Conservation (phyloP, 2,329 filamentous ascomycete genomes). For the Claviceps africana region DNA sequence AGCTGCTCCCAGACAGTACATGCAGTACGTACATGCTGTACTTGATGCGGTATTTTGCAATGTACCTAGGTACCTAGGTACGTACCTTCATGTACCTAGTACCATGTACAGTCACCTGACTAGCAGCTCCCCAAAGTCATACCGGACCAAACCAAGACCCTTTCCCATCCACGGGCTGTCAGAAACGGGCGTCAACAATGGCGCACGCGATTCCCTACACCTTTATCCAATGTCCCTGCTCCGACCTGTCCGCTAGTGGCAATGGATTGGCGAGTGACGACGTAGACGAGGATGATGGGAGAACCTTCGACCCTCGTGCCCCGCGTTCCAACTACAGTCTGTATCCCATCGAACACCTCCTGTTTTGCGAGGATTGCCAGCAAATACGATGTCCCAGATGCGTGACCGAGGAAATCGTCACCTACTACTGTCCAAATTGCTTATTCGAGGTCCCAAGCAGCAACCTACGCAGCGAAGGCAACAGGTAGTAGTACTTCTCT, state of each 20-base stretch:
- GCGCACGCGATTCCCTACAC: constrained; percentile 44
- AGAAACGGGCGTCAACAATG: constrained; percentile 22
- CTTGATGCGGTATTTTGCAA: no score
- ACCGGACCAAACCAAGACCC: not conserved
- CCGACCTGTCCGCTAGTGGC: constrained; percentile 28
- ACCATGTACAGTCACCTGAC: constrained; percentile 3
- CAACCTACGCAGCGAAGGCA: constrained; percentile 82
- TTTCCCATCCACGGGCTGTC: not conserved
- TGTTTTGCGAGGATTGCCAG: constrained; percentile 96
- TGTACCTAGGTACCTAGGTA: no score
- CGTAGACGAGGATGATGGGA: constrained; percentile 53
- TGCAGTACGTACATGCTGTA: no score
- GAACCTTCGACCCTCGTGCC: constrained; percentile 73
- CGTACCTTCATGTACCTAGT: no score
- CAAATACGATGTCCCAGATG: constrained; percentile 90
- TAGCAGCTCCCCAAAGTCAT: not conserved
- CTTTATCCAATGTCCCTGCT: constrained; percentile 54
- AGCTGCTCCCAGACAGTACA: no score
- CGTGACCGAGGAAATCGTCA: constrained; percentile 83
- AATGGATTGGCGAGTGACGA: constrained; percentile 16
- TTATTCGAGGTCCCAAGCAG: constrained; percentile 92
- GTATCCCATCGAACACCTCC: constrained; percentile 81
- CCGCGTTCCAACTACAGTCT: constrained; percentile 81
- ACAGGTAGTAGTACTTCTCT: constrained; percentile 44
- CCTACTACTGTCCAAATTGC: constrained; percentile 90